Evolutionary conservation across 2,329 filamentous ascomycete species (phyloP), one percentile per base, ranked within the genome.

Genomic region (Colletotrichum abscissum): DNA sequence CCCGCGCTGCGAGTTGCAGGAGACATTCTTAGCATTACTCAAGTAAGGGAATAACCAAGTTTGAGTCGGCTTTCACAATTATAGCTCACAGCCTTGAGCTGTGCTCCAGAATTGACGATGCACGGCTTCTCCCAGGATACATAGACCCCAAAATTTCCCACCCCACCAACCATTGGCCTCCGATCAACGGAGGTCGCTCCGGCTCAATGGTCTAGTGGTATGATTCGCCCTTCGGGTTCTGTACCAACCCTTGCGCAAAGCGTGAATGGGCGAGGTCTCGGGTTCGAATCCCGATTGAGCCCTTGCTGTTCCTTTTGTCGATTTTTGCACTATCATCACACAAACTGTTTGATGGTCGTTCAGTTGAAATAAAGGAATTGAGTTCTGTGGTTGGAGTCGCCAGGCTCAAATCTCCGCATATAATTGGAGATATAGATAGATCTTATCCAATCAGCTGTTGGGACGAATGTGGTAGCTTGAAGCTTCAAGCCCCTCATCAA

Each of bases 201-300:
- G 70, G 70, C 70, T 33, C 70, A 73, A 66, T 73, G 70, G 70
- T 73, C 70, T 73, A 73, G 70, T 73, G 70, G 70, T 73, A 73
- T 73, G 70, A 73, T 73, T 73, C 70, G 70, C 70, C 70, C 70
- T 73, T 73, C 70, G 70, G 70, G 70, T 70, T 24, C 16, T 54
- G 2, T 24, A 1, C 28, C 22, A 70, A 60, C 56, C 67, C 67
- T 65, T 49, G 26, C 28, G 56, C 60, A 2, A 7, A 70, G 67
- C 55, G 26, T 52, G 52, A 57, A 28, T 73, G 70, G 70, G 70
- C 70, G 70, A 73, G 70, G 70, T 42, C 70, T 65, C 70, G 70
- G 49, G 70, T 73, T 73, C 70, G 70, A 73, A 49, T 49, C 70
- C 49, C 70, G 70, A 65, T 73, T 73, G 70, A 33, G 70, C 70